Evolutionary conservation across 2,329 filamentous ascomycete genomes (phyloP).

Genomic region (Aspergillus carbonarius): DNA sequence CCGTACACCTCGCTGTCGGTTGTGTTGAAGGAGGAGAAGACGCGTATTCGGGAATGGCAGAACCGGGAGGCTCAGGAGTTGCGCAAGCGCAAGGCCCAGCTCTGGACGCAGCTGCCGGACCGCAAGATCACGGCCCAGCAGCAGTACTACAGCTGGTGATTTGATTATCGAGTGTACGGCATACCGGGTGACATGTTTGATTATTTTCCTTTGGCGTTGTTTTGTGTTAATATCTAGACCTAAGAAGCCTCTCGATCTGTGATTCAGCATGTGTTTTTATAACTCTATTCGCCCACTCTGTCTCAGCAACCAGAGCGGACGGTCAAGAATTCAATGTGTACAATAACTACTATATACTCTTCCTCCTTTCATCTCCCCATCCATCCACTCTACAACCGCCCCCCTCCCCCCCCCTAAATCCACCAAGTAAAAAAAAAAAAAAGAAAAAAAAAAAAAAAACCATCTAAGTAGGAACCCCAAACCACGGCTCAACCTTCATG

Average conservation of each 20-base stretch:
- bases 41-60: conserved; percentile 74
- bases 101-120: conserved; percentile 87
- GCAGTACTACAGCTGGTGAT: conserved; percentile 89
- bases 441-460: neutral
- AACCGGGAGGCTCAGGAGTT: conserved; percentile 75
- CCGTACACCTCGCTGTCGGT: conserved; percentile 76
- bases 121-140: conserved; percentile 79
- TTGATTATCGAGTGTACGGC: conserved; percentile 29
- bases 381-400: neutral
- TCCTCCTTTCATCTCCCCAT: neutral
- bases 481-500: conserved; percentile 27
- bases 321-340: conserved; percentile 10
- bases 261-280: conserved; percentile 14
- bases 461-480: conserved; percentile 17
- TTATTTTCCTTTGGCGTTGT: conserved; percentile 26
- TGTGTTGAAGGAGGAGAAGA: conserved; percentile 90
- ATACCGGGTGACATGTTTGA: neutral
- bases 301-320: neutral
- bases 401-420: neutral
- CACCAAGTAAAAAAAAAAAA: neutral
- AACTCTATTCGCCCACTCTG: neutral
- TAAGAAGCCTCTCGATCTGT: conserved; percentile 19
- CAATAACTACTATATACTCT: conserved; percentile 12
- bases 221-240: conserved; percentile 30
- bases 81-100: conserved; percentile 70